Percentiles rank a stretch among this genome's conserved stretches.
These are phyloP conservation scores for Vigna angularis DNA, from an alignment of 306 rosid species.

Conservation along the genomic window DNA sequence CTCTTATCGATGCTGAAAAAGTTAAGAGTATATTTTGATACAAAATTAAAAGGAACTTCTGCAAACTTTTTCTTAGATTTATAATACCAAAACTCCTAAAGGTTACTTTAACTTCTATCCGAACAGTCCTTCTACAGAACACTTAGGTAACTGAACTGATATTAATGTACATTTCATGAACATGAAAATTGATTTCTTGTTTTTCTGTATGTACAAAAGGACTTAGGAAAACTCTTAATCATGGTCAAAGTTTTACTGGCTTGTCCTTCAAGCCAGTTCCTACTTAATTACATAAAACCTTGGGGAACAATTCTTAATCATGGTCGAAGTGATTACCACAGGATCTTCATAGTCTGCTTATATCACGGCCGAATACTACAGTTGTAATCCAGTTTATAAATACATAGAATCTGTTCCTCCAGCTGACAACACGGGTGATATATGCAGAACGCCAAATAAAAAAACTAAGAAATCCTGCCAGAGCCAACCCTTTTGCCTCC, in stretches of 20 bases:
- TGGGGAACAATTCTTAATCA: neutral
- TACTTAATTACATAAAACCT: constrained; percentile 22
- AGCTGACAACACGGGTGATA: constrained; percentile 87
- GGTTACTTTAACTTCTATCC: no score
- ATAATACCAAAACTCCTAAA: no score
- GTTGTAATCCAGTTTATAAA: constrained; percentile 91
- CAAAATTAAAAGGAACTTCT: no score
- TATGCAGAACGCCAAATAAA: constrained; percentile 86
- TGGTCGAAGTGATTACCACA: constrained; percentile 33
- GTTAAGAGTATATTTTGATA: no score
- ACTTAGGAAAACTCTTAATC: neutral
- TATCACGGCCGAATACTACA: constrained; percentile 85
- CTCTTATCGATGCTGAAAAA: no score
- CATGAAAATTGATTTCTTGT: constrained; percentile 9
- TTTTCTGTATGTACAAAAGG: constrained; percentile 35
- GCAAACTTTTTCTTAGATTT: no score
- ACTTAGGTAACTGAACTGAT: constrained; percentile 5
- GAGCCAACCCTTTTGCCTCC: constrained; percentile 72
- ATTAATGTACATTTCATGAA: constrained; percentile 19
- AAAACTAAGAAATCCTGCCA: constrained; percentile 78
- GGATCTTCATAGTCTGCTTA: constrained; percentile 70
- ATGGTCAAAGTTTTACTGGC: constrained; percentile 6
- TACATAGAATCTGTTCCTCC: constrained; percentile 95
- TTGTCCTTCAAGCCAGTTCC: constrained; percentile 26
- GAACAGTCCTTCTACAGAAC: neutral